These are phyloP conservation scores for Cylindrotheca fusiformis DNA, from an alignment of 108 stramenopile genomes.

Conservation along the genomic window DNA sequence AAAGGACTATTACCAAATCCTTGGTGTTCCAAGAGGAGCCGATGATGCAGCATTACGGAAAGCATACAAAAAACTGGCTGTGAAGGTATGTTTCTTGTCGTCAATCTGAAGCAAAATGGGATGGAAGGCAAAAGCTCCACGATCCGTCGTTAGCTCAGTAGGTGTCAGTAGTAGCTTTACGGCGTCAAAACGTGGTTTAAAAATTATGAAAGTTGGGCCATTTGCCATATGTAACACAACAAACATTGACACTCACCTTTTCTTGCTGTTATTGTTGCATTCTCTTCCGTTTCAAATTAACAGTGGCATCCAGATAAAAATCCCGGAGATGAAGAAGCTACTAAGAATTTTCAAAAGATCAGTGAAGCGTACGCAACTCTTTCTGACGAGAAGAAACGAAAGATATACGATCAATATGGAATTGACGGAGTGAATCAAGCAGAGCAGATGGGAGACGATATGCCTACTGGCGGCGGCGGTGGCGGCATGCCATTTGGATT, in stretches of 20 bases:
- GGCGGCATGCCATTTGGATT: constrained; percentile 49
- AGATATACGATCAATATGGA: constrained; percentile 86
- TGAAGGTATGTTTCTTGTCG: constrained; percentile 55
- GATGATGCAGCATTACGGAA: constrained; percentile 77
- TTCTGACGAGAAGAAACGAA: constrained; percentile 76
- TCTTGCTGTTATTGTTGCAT: constrained; percentile 12
- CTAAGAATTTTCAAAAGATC: constrained; percentile 86
- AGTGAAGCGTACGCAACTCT: constrained; percentile 81
- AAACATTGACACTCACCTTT: neutral
- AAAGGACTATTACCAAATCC: constrained; percentile 81
- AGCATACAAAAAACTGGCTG: constrained; percentile 83
- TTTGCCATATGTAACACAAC: constrained; percentile 1
- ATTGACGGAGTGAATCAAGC: constrained; percentile 64
- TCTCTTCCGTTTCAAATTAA: constrained; percentile 2
- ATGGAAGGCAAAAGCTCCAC: neutral
- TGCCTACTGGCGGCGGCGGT: constrained; percentile 39
- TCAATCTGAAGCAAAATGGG: neutral
- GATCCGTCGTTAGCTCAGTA: neutral
- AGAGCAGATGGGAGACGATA: constrained; percentile 57
- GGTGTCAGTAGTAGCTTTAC: no score
- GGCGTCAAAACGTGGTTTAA: no score
- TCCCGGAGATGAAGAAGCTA: constrained; percentile 78
- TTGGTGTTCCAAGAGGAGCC: constrained; percentile 68
- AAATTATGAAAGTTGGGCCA: no score
- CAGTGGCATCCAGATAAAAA: constrained; percentile 91